Evolutionary conservation across 495 filamentous ascomycete genomes (phyloP).

Genomic region (Chlorociboria aeruginascens): DNA sequence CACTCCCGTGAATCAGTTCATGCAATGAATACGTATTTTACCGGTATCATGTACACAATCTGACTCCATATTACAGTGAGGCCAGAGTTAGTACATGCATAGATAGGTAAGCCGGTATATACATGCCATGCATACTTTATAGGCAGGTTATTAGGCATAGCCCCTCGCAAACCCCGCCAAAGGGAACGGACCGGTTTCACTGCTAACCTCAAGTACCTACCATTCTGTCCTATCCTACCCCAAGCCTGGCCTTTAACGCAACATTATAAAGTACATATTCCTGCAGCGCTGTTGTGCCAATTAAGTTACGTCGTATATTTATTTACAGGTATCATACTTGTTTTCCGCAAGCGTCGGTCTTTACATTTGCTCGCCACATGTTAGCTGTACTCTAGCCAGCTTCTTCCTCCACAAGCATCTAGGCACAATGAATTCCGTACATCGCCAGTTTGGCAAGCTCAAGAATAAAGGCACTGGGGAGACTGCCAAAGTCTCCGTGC

Average conservation of each 20-base stretch:
- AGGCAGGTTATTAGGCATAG: background rate
- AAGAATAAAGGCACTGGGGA: slow-evolving; percentile 58
- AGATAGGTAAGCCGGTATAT: too few relatives aligned
- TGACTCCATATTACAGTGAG: too few relatives aligned
- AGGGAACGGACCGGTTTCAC: background rate
- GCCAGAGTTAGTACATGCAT: too few relatives aligned
- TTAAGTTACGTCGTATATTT: background rate
- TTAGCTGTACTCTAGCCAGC: background rate
- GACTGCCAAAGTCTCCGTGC: slow-evolving; percentile 62
- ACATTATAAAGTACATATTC: background rate
- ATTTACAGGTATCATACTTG: too few relatives aligned
- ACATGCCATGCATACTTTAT: too few relatives aligned
- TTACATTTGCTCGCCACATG: background rate
- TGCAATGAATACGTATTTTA: too few relatives aligned
- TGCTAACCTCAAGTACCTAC: too few relatives aligned
- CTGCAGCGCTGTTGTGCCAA: background rate
- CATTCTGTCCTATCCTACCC: background rate
- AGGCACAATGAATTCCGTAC: slow-evolving; percentile 63
- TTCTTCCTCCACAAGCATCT: background rate
- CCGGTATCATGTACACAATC: too few relatives aligned
- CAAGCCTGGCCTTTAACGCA: background rate
- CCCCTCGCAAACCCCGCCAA: background rate
- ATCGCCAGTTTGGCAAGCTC: slow-evolving; percentile 62
- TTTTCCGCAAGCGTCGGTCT: background rate
- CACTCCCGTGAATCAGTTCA: too few relatives aligned